A percentile compares a stretch with the other conserved stretches of the same genome.
Conservation (phyloP, 768 basidiomycete genomes). For the Rhodocollybia butyracea region DNA sequence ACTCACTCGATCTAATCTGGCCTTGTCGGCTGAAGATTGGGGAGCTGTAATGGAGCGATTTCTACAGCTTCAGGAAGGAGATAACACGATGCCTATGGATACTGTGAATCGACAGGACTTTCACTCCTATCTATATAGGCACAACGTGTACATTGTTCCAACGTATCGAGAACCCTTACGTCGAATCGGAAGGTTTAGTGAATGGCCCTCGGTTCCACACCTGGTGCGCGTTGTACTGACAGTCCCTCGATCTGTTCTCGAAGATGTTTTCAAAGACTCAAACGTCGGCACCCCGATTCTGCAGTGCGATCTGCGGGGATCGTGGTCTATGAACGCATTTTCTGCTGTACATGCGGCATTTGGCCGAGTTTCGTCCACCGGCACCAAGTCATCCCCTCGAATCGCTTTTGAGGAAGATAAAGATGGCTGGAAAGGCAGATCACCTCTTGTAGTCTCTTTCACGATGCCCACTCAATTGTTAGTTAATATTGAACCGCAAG, state of each 20-base stretch:
- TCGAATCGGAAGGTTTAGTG: slow-evolving; percentile 20
- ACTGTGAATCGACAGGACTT: slow-evolving; percentile 44
- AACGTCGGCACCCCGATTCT: slow-evolving; percentile 29
- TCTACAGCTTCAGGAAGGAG: slow-evolving; percentile 16
- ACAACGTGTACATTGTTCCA: slow-evolving; percentile 31
- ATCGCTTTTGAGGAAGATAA: slow-evolving; percentile 22
- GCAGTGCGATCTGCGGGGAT: slow-evolving; percentile 28
- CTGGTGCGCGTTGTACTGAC: slow-evolving; percentile 31
- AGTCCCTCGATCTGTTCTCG: slow-evolving; percentile 29
- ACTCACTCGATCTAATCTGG: slow-evolving; percentile 33
- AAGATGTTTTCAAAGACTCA: slow-evolving; percentile 13
- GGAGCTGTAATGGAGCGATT: slow-evolving; percentile 31
- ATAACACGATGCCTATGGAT: slow-evolving; percentile 18
- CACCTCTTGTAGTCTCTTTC: slow-evolving; percentile 24
- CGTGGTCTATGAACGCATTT: slow-evolving; percentile 27
- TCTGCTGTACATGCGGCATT: slow-evolving; percentile 23
- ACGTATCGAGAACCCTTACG: slow-evolving; percentile 12
- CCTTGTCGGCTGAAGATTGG: slow-evolving; percentile 36
- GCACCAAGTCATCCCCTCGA: slow-evolving; percentile 12
- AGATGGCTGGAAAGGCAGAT: slow-evolving; percentile 19
- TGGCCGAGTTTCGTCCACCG: slow-evolving; percentile 16
- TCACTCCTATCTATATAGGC: slow-evolving; percentile 38
- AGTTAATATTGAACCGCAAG: slow-evolving; percentile 12
- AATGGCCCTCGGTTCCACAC: slow-evolving; percentile 29
- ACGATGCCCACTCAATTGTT: slow-evolving; percentile 24